Evolutionary conservation across 805 yeast genomes (phyloP).

Genomic region (Kodamaea hsintzibuensis): DNA sequence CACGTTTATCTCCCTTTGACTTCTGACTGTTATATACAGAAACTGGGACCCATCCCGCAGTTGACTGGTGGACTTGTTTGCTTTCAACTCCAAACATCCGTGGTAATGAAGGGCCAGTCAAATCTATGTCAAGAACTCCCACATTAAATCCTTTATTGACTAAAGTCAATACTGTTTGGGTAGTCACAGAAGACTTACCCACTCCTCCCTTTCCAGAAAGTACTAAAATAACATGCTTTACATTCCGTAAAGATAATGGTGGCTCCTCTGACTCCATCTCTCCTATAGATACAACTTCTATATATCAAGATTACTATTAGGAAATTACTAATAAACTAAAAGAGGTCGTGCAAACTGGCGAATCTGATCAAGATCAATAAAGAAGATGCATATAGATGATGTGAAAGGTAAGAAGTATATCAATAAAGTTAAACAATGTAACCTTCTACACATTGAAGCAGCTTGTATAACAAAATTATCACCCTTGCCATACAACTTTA

Average conservation of each 20-base stretch:
- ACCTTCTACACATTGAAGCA: too few species aligned
- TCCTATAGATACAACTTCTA: background rate
- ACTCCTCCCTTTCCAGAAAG: slow-evolving; percentile 97
- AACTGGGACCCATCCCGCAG: slow-evolving; percentile 93
- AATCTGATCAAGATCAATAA: background rate
- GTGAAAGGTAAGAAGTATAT: too few species aligned
- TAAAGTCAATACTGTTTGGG: slow-evolving; percentile 86
- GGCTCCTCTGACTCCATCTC: slow-evolving; percentile 13
- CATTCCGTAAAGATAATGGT: slow-evolving; percentile 43
- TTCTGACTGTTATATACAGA: slow-evolving; percentile 23
- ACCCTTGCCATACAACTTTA: too few species aligned
- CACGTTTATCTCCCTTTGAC: slow-evolving; percentile 26
- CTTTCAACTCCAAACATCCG: slow-evolving; percentile 92
- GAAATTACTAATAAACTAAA: background rate
- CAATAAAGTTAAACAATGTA: background rate
- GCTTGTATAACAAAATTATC: too few species aligned
- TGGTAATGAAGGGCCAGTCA: slow-evolving; percentile 96
- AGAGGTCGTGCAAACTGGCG: background rate
- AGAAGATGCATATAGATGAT: too few species aligned
- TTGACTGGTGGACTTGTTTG: slow-evolving; percentile 75
- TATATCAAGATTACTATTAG: background rate
- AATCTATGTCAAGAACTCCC: slow-evolving; percentile 93
- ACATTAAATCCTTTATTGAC: slow-evolving; percentile 72
- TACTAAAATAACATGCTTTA: slow-evolving; percentile 77
- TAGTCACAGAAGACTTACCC: slow-evolving; percentile 94